Conservation (phyloP, 192 early-diverging fungal species). For the Helicostylum pulchrum region DNA sequence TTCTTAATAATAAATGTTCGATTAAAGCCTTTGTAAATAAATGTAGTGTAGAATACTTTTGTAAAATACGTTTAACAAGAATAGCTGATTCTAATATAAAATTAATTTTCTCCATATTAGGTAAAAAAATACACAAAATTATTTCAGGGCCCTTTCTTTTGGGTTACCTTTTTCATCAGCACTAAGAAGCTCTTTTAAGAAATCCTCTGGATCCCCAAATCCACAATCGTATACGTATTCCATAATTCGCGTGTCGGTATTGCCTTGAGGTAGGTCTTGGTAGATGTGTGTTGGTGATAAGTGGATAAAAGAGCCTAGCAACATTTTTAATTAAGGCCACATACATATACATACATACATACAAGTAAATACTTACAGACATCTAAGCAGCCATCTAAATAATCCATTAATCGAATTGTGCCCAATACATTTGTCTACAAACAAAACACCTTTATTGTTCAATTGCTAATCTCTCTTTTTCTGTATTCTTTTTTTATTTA, state of each 20-base stretch:
- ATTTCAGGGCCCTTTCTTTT: background rate
- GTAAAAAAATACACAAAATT: slow-evolving; percentile 11
- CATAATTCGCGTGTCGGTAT: background rate
- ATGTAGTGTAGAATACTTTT: slow-evolving; percentile 44
- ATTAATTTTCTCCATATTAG: slow-evolving; percentile 3
- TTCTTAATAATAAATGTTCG: slow-evolving; percentile 41
- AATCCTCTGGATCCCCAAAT: slow-evolving; percentile 26
- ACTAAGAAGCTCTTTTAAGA: slow-evolving; percentile 21
- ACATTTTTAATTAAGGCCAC: background rate
- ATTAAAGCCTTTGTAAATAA: slow-evolving; percentile 46
- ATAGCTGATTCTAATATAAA: slow-evolving; percentile 13
- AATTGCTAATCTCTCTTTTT: no score
- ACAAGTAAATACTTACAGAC: background rate
- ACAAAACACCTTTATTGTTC: background rate
- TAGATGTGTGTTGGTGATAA: slow-evolving; percentile 25
- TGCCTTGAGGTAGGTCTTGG: slow-evolving; percentile 18
- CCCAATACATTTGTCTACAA: slow-evolving; percentile 29
- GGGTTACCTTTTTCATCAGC: slow-evolving; percentile 17
- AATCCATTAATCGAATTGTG: slow-evolving; percentile 33
- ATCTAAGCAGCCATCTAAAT: slow-evolving; percentile 9
- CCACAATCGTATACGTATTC: slow-evolving; percentile 30
- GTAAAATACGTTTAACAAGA: slow-evolving; percentile 16
- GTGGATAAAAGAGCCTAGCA: slow-evolving; percentile 29
- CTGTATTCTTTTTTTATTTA: background rate
- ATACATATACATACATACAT: background rate